Percentiles rank a stretch among this genome's conserved stretches.
Conservation (phyloP, 371 early-diverging fungal species). For the Actinomortierella wolfii region DNA sequence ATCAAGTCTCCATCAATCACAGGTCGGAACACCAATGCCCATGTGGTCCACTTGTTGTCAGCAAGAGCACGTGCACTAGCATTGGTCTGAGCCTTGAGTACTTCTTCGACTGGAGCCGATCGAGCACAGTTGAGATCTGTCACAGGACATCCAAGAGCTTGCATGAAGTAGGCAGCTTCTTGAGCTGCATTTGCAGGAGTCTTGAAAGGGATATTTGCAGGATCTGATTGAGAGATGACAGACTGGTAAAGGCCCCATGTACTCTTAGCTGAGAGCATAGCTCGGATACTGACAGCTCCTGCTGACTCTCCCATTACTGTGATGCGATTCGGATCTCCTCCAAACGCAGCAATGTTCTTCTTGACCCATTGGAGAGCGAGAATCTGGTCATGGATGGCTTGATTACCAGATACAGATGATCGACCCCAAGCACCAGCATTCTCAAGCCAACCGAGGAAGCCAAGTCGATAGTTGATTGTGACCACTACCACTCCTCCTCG, state of each 20-base stretch:
- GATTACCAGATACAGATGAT: conserved; percentile 24
- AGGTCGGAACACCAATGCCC: conserved; percentile 24
- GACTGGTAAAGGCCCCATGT: conserved; percentile 14
- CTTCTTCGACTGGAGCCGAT: conserved; percentile 13
- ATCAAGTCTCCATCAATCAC: conserved; percentile 27
- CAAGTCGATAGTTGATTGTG: conserved; percentile 38
- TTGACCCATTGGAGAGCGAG: conserved; percentile 53
- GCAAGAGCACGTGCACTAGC: conserved; percentile 15
- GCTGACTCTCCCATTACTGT: conserved; percentile 51
- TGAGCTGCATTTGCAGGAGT: conserved; percentile 5
- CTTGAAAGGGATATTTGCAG: conserved; percentile 28
- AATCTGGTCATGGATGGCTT: conserved; percentile 15
- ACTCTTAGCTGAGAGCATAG: conserved; percentile 9
- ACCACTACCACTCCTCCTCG: conserved; percentile 29
- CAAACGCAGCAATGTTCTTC: conserved; percentile 50
- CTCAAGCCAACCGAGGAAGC: neutral
- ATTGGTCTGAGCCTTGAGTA: conserved; percentile 16
- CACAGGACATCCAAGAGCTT: conserved; percentile 12
- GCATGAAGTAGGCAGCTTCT: conserved; percentile 18
- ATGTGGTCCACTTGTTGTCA: conserved; percentile 32
- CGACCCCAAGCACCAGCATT: neutral
- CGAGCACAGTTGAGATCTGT: conserved; percentile 21
- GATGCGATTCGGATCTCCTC: conserved; percentile 47
- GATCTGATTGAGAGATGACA: conserved; percentile 26
- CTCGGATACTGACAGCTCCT: conserved; percentile 43